Evolutionary conservation across 306 rosid species (phyloP), one percentile per base, ranked within the genome.

Genomic region (Vicia faba): DNA sequence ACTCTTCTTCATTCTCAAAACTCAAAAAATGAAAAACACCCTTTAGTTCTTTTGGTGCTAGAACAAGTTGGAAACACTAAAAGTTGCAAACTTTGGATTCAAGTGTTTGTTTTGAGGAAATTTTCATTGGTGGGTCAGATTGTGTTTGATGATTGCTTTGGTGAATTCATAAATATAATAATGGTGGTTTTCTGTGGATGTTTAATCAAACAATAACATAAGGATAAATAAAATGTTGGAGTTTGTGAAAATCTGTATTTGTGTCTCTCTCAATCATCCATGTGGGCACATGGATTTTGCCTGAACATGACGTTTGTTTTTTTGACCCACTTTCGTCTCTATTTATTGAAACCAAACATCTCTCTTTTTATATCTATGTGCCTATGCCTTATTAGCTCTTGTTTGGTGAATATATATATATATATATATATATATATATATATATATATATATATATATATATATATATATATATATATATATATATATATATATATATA

Each of bases 251-350:
- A 39, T 77, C 56, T 83, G 77, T 29, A 39, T 77, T 64, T 83
- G 77, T 33, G 86, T 87, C 39, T 46, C 56, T 45, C 64, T 82
- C 75, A 54, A 80, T 73, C 81, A 75, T 82, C 92, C 97, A 87
- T 89, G 92, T 79, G 95, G 90, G 88, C 97, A 89, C 96, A 87
- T 92, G 98, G 95, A 89, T 84, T 79, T 83, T 83, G 85, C 91
- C 92, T 82, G 90, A 89, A 64, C 81, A 85, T 83, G 95, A 92
- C 95, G 89, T 81, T 82, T 85, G 92, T 80, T 89, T 19, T 59
- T 83, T 85, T 82, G 89, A 79, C 87, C 85, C 82, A 79, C 86
- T 74, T 61, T 76, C 45, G 64, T 75, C 78, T 65, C 51, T 53
- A 65, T 70, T 82, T 68, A 67, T 82, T 75, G 71, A 71, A 71